Conservation (phyloP, 2,329 filamentous ascomycete genomes). For the Akanthomyces dipterigenus region DNA sequence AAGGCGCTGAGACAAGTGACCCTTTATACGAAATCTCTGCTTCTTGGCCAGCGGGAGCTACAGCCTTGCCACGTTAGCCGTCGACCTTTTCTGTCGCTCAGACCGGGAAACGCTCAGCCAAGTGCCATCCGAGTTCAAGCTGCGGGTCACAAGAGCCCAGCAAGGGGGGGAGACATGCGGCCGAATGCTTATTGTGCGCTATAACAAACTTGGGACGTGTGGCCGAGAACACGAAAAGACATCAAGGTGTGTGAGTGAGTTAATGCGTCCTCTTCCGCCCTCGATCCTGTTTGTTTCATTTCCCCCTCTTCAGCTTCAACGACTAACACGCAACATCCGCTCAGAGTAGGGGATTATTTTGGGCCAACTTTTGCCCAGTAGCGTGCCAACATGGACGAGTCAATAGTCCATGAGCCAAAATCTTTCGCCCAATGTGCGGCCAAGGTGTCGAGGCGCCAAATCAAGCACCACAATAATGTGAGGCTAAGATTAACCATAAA, state of each 20-base stretch:
- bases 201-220: not conserved
- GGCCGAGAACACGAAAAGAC: not conserved
- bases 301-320: not conserved
- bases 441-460: not conserved
- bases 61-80: not conserved
- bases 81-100: not conserved
- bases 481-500: constrained; percentile 7
- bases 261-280: not conserved
- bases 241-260: not conserved
- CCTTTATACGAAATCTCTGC: not conserved
- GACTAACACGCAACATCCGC: not conserved
- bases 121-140: not conserved
- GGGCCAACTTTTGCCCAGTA: not conserved
- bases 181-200: not conserved
- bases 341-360: not conserved
- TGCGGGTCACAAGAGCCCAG: not conserved
- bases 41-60: not conserved
- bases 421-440: not conserved
- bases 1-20: not conserved
- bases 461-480: not conserved
- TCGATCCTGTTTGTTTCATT: not conserved
- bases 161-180: not conserved
- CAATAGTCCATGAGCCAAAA: not conserved
- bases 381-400: not conserved
- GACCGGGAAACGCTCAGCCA: not conserved